phyloP scores from a whole-genome alignment of 495 filamentous ascomycete species.

The Podospora sp. region DNA sequence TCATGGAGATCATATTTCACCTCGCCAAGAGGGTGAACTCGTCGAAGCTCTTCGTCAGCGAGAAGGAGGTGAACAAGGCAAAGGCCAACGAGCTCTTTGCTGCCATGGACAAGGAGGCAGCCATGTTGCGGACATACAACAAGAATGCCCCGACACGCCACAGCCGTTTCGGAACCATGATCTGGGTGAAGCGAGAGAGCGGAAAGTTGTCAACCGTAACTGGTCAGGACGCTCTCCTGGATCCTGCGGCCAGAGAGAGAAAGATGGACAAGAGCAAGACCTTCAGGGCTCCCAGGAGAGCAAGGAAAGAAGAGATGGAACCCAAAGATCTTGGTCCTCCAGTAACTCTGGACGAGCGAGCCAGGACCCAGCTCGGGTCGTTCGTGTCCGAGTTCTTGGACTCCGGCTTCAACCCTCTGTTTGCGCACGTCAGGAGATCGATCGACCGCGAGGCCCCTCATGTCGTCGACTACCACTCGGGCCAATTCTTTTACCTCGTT shows the following conservation, averaged over 20 bases:
- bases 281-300: conserved; percentile 76
- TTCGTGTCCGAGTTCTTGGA: conserved; percentile 97
- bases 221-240: conserved; percentile 79
- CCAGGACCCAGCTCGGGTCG: conserved; percentile 68
- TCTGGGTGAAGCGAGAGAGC: conserved; percentile 91
- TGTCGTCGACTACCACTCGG: conserved; percentile 67
- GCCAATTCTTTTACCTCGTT: conserved; percentile 90
- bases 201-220: conserved; percentile 80
- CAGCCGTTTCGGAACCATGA: conserved; percentile 94
- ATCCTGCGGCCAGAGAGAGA: conserved; percentile 68
- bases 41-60: conserved; percentile 81
- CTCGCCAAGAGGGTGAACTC: conserved; percentile 88
- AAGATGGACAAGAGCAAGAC: conserved; percentile 94
- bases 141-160: conserved; percentile 84
- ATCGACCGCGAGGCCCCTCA: conserved; percentile 91
- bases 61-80: conserved; percentile 65
- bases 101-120: conserved; percentile 77
- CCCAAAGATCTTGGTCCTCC: conserved; percentile 75
- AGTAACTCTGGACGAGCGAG: conserved; percentile 64
- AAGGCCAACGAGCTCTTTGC: conserved; percentile 72
- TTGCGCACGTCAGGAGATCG: conserved; percentile 80
- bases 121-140: conserved; percentile 74
- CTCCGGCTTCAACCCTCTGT: conserved; percentile 93
- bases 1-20: conserved; percentile 90
- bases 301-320: conserved; percentile 65